Conservation (phyloP, 2,329 filamentous ascomycete genomes). For the Aspergillus terreus region DNA sequence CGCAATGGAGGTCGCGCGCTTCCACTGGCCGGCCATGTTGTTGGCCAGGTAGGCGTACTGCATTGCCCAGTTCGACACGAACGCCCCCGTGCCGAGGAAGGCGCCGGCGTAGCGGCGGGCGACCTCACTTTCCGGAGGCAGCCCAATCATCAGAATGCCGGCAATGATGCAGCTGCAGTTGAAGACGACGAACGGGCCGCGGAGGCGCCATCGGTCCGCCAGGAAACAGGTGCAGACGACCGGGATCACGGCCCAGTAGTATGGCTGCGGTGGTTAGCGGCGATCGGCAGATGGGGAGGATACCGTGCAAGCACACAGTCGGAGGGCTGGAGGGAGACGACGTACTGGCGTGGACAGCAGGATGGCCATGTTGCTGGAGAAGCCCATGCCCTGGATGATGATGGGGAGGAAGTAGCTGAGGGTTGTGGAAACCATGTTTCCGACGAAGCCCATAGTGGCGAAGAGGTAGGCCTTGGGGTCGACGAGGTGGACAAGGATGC, state of each 20-base stretch:
- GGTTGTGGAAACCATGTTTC: constrained; percentile 64
- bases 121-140: constrained; percentile 50
- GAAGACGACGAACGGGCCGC: constrained; percentile 62
- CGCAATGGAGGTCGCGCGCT: constrained; percentile 59
- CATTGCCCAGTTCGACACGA: constrained; percentile 67
- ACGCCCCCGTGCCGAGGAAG: constrained; percentile 64
- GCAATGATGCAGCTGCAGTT: constrained; percentile 60
- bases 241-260: constrained; percentile 64
- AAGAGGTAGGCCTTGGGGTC: constrained; percentile 65
- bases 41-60: constrained; percentile 62
- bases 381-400: constrained; percentile 54
- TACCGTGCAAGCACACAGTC: too few relatives aligned
- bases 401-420: constrained; percentile 66
- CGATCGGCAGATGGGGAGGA: too few relatives aligned
- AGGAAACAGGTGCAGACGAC: constrained; percentile 61
- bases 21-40: constrained; percentile 63
- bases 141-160: constrained; percentile 64
- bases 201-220: constrained; percentile 58
- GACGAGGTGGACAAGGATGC: constrained; percentile 54
- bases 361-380: constrained; percentile 52
- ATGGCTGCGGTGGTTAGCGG: constrained; percentile 42
- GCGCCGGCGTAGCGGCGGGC: constrained; percentile 62
- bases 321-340: too few relatives aligned
- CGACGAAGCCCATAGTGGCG: constrained; percentile 61
- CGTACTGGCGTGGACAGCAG: constrained; percentile 57